A percentile compares a stretch with the other conserved stretches of the same genome.
Evolutionary conservation across 441 rosid genomes (phyloP).

Genomic region (Gossypium gossypioides): DNA sequence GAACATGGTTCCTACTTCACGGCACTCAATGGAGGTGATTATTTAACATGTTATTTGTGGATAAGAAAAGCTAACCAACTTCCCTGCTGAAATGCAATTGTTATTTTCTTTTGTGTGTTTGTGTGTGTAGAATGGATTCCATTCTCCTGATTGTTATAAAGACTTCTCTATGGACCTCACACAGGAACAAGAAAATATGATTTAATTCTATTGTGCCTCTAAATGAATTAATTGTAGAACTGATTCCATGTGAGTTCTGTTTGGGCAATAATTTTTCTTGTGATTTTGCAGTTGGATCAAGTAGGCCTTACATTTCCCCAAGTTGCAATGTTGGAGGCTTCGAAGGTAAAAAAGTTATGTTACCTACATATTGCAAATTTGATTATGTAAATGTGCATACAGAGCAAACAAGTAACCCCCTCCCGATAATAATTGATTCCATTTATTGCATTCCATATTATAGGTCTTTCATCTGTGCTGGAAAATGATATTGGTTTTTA

Average conservation of each 20-base stretch:
- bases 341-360: slow-evolving; percentile 39
- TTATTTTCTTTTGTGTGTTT: background rate
- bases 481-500: background rate
- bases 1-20: slow-evolving; percentile 34
- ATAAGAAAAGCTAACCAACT: background rate
- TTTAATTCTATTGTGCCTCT: background rate
- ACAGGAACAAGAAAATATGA: background rate
- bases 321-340: slow-evolving; percentile 26
- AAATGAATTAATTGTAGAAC: background rate
- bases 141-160: background rate
- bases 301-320: slow-evolving; percentile 58
- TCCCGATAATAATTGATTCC: background rate
- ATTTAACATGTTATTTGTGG: slow-evolving; percentile 9
- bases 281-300: slow-evolving; percentile 51
- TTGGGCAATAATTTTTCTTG: background rate
- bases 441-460: background rate
- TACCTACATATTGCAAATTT: background rate
- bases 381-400: background rate
- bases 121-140: background rate
- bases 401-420: background rate
- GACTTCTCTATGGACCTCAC: background rate
- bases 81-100: background rate
- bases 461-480: slow-evolving; percentile 11
- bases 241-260: background rate
- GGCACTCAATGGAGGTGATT: slow-evolving; percentile 56